A percentile compares a stretch with the other conserved stretches of the same genome.
Conservation (phyloP, 495 filamentous ascomycete genomes). For the Melanomma pulvis-pyrius region DNA sequence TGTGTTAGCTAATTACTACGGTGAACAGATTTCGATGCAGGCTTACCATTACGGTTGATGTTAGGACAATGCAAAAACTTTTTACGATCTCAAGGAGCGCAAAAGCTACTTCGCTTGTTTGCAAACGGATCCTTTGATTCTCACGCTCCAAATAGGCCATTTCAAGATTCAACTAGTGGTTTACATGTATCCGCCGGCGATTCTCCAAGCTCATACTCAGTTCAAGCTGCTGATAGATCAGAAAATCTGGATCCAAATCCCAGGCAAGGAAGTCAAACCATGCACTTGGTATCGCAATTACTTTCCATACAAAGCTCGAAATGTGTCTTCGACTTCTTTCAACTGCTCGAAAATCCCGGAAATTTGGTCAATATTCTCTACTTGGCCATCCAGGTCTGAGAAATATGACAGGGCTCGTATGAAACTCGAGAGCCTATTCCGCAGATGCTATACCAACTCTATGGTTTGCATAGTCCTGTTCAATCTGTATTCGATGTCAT, state of each 20-base stretch:
- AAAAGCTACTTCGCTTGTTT: too few relatives aligned
- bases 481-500: background rate
- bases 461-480: background rate
- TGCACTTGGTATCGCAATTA: background rate
- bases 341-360: background rate
- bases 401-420: background rate
- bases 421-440: background rate
- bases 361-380: background rate
- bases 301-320: background rate
- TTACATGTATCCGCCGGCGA: too few relatives aligned
- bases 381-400: background rate
- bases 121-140: too few relatives aligned
- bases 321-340: background rate
- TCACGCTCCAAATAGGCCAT: background rate
- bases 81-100: too few relatives aligned
- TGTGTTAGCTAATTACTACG: too few relatives aligned
- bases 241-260: background rate
- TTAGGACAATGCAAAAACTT: too few relatives aligned
- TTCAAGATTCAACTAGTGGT: background rate
- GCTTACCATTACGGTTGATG: too few relatives aligned
- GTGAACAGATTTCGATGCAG: too few relatives aligned
- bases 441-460: background rate
- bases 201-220: background rate
- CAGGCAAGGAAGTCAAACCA: background rate
- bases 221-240: background rate